Evolutionary conservation across 495 filamentous ascomycete genomes (phyloP).

Genomic region (Xylaria bambusicola): DNA sequence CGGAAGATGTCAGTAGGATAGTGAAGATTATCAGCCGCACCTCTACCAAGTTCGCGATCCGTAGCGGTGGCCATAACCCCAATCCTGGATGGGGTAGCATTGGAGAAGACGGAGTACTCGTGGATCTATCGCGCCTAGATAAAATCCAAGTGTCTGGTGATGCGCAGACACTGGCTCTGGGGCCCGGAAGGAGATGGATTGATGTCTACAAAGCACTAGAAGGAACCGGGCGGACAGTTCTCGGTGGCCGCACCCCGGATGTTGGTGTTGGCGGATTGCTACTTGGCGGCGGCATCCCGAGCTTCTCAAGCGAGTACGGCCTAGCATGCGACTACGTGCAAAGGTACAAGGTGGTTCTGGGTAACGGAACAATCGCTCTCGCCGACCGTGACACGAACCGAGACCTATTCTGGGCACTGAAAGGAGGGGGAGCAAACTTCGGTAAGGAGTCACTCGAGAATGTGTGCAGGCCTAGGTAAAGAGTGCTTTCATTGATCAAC

Average conservation of each 20-base stretch:
- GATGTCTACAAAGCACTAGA: constrained; percentile 40
- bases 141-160: constrained; percentile 22
- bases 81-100: constrained; percentile 42
- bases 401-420: constrained; percentile 57
- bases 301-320: constrained; percentile 48
- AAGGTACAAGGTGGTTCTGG: constrained; percentile 61
- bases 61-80: constrained; percentile 47
- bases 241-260: constrained; percentile 37
- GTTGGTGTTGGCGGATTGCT: constrained; percentile 48
- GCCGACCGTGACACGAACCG: constrained; percentile 39
- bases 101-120: constrained; percentile 36
- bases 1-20: constrained; percentile 20
- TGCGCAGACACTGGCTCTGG: constrained; percentile 25
- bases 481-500: not conserved
- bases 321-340: constrained; percentile 54
- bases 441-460: constrained; percentile 32
- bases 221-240: constrained; percentile 34
- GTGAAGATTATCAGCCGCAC: constrained; percentile 25
- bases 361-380: constrained; percentile 51
- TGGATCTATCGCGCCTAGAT: constrained; percentile 40
- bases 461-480: not conserved
- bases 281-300: constrained; percentile 50
- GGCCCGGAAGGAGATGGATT: constrained; percentile 36
- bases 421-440: constrained; percentile 57
- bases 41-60: constrained; percentile 46